Evolutionary conservation across 495 filamentous ascomycete genomes (phyloP), one percentile per base, ranked within the genome.

Genomic region (Penicillium psychrofluorescens): DNA sequence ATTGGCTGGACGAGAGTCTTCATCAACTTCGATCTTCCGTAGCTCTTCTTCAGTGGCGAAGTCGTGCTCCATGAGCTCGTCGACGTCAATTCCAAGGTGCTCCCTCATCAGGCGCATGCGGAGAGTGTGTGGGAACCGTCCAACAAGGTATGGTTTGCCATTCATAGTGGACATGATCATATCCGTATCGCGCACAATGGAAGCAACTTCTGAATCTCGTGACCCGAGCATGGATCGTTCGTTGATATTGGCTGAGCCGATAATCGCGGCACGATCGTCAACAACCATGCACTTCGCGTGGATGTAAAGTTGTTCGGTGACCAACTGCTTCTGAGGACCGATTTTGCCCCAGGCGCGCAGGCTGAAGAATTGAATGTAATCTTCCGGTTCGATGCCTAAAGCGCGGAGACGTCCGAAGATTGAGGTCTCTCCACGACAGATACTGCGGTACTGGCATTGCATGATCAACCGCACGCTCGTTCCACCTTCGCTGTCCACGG

Each of bases 191-290:
- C 90, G 78, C 33, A 99, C 86, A 13, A 99, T 75, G 6, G 91
- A 81, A 4, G 94, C 94, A 40, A 87, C 84, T 59, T 99, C 92
- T 1, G 89, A 95, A 62, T 99, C 92, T 49, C 94, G 75, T 12
- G 78, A 80, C 31, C 92, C 92, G 14, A 95, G 58, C 89, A 99
- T 91, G 10, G 90, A 96, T 28, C 92, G 85, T 59, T 99, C 92
- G 56, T 99, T 99, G 70, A 99, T 99, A 58, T 99, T 99, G 27
- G 92, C 94, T 33, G 90, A 96, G 12, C 92, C 92, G 55, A 99
- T 99, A 43, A 99, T 84, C 15, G 83, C 91, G 51, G 90, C 80
- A 29, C 90, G 78, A 55, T 99, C 92, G 62, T 99, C 92, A 4
- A 95, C 92, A 44, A 99, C 77, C 79, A 97, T 96, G 52, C 83